phyloP scores from a whole-genome alignment of 2,329 filamentous ascomycete species.

The Fusarium sterilihyphosum region DNA sequence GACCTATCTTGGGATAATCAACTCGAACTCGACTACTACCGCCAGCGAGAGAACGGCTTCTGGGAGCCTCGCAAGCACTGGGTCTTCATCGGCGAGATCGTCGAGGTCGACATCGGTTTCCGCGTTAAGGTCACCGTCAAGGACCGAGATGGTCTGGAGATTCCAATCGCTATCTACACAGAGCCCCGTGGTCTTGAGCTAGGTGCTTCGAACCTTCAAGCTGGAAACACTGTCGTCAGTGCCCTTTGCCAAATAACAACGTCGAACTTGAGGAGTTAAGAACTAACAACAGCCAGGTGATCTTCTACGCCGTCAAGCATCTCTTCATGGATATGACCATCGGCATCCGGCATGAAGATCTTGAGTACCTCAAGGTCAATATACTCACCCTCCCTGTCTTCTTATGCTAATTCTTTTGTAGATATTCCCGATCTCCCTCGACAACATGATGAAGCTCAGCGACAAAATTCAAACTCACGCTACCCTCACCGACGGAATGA shows the following conservation, averaged over 20 bases:
- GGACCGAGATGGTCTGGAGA: conserved; percentile 1
- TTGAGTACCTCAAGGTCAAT: neutral
- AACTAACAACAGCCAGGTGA: neutral
- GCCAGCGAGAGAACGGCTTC: neutral
- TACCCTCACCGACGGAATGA: neutral
- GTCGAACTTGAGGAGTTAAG: neutral
- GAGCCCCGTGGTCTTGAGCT: neutral
- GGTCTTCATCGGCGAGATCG: conserved; percentile 28
- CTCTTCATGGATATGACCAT: neutral
- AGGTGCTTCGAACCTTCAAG: neutral
- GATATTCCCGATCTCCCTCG: conserved; percentile 16
- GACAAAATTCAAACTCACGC: conserved; percentile 14
- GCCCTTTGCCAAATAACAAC: neutral
- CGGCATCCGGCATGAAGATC: conserved; percentile 7
- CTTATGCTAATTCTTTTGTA: neutral
- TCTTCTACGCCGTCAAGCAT: conserved; percentile 18
- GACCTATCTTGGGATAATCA: neutral
- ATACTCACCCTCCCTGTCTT: rapidly evolving
- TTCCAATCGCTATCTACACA: conserved; percentile 8
- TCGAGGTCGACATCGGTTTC: neutral
- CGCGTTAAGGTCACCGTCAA: conserved; percentile 5
- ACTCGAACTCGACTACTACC: neutral
- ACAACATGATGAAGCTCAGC: conserved; percentile 9
- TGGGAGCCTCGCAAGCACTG: conserved; percentile 15
- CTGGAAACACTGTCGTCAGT: conserved; percentile 1